phyloP scores from a whole-genome alignment of 805 yeast species.

The Starmerella tilneyi region DNA sequence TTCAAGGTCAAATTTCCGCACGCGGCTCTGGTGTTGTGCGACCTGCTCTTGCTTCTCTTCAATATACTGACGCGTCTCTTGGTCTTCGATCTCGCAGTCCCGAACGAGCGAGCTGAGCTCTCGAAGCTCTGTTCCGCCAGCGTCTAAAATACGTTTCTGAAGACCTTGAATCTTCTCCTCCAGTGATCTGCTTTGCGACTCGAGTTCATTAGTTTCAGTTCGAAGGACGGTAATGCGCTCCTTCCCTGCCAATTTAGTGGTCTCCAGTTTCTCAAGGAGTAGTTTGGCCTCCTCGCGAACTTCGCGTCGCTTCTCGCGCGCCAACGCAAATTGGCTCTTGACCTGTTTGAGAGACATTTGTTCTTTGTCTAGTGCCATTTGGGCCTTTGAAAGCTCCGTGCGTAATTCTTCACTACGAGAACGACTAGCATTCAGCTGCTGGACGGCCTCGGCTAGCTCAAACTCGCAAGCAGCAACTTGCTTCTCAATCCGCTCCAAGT shows the following conservation, averaged over 20 bases:
- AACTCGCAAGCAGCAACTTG: constrained; percentile 14
- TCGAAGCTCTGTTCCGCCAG: constrained; percentile 74
- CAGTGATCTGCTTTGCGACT: constrained; percentile 45
- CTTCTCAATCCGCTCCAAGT: constrained; percentile 17
- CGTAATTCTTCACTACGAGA: constrained; percentile 44
- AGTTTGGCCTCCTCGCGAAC: constrained; percentile 40
- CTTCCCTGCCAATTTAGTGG: background rate
- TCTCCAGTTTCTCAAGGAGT: constrained; percentile 53
- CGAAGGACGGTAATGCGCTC: constrained; percentile 29
- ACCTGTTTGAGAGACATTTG: constrained; percentile 50
- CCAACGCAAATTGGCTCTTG: constrained; percentile 16
- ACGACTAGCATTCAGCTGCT: constrained; percentile 39
- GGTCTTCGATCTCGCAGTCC: constrained; percentile 49
- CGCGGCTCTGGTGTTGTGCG: constrained; percentile 10
- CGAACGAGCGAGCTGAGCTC: constrained; percentile 74
- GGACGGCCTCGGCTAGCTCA: constrained; percentile 14
- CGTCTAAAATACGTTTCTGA: constrained; percentile 72
- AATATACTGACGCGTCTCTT: constrained; percentile 29
- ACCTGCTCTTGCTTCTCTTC: constrained; percentile 43
- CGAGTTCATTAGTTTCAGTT: constrained; percentile 35
- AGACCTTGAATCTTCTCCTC: constrained; percentile 49
- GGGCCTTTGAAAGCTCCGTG: constrained; percentile 48
- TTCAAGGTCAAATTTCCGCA: constrained; percentile 26
- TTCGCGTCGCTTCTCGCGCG: constrained; percentile 37
- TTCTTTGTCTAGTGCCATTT: constrained; percentile 43